Evolutionary conservation across 768 basidiomycete species (phyloP).

Genomic region (Tephrocybe sp.): DNA sequence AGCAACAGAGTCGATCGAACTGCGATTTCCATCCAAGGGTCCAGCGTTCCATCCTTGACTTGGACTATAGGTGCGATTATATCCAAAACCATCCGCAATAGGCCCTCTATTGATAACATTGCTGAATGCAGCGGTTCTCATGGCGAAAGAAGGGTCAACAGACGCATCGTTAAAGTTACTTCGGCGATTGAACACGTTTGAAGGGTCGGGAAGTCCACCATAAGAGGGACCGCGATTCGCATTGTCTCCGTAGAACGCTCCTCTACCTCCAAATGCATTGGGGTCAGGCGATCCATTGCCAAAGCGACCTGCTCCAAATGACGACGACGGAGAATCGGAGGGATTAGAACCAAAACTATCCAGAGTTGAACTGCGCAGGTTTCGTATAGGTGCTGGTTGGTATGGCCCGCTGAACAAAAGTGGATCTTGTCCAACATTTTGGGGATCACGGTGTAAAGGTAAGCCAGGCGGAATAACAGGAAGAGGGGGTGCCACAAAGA

Average conservation of each 20-base stretch:
- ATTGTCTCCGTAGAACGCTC: constrained; percentile 33
- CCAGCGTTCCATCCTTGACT: constrained; percentile 22
- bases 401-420: constrained; percentile 52
- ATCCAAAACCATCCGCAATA: constrained; percentile 37
- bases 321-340: constrained; percentile 73
- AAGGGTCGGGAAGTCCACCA: constrained; percentile 21
- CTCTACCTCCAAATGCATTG: constrained; percentile 48
- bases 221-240: constrained; percentile 25
- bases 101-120: constrained; percentile 29
- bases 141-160: constrained; percentile 31
- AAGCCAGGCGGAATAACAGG: constrained; percentile 53
- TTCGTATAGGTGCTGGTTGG: constrained; percentile 64
- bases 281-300: constrained; percentile 70
- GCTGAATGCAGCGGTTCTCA: constrained; percentile 27
- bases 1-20: constrained; percentile 11
- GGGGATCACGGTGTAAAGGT: constrained; percentile 39
- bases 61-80: constrained; percentile 30
- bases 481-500: constrained; percentile 58
- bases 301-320: constrained; percentile 62
- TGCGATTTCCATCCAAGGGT: constrained; percentile 16
- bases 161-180: constrained; percentile 37
- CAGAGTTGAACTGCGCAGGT: constrained; percentile 59
- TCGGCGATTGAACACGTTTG: constrained; percentile 32
- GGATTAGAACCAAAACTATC: constrained; percentile 62
- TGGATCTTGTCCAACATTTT: constrained; percentile 38